phyloP scores from a whole-genome alignment of 129 eudicot species.

The Scalesia atractyloides region DNA sequence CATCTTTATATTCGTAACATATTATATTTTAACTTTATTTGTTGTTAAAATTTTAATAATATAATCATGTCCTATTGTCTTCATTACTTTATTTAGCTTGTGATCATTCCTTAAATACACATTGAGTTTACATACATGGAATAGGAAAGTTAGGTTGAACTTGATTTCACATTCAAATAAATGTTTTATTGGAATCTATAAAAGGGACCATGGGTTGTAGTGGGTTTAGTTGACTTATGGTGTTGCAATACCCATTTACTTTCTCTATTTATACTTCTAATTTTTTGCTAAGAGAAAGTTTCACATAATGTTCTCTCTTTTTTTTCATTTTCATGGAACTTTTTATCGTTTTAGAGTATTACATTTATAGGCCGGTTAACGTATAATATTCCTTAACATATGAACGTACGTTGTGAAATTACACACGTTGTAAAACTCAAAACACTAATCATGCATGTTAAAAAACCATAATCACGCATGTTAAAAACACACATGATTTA shows the following conservation, averaged over 20 bases:
- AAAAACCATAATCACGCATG: no score
- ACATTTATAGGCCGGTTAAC: no score
- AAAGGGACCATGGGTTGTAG: background rate
- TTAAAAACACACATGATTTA: no score
- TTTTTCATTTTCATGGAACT: background rate
- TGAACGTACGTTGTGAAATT: no score
- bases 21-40: no score
- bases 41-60: no score
- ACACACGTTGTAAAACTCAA: no score
- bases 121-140: background rate
- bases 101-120: no score
- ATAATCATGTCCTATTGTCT: no score
- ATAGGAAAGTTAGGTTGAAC: background rate
- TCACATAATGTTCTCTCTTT: background rate
- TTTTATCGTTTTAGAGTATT: background rate
- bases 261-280: background rate
- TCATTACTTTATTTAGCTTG: no score
- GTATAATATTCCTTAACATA: no score
- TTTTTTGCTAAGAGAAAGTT: conserved; percentile 9
- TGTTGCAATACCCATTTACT: background rate
- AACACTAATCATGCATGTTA: no score
- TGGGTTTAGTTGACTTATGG: background rate
- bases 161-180: background rate
- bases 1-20: background rate
- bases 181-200: background rate